Evolutionary conservation across 345 rosid species (phyloP).

Genomic region (Rhizophora mangle): DNA sequence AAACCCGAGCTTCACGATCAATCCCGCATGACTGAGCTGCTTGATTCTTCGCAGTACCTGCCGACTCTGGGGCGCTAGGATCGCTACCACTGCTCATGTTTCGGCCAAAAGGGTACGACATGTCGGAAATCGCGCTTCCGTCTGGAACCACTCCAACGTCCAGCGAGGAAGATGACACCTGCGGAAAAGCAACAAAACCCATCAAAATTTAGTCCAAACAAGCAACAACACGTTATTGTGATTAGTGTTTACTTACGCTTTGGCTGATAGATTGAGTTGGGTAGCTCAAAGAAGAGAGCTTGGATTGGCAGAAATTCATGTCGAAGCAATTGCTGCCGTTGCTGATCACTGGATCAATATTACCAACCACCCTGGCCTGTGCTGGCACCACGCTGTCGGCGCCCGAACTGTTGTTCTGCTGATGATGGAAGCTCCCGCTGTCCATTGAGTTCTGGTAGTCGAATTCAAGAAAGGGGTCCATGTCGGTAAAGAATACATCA

Average conservation of each 20-base stretch:
- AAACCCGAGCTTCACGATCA: slow-evolving; percentile 39
- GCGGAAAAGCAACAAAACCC: not conserved
- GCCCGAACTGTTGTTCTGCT: not conserved
- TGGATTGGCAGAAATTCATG: slow-evolving; percentile 30
- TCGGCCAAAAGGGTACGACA: slow-evolving; percentile 19
- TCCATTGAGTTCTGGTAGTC: slow-evolving; percentile 12
- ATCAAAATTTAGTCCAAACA: not conserved
- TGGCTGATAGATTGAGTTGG: slow-evolving; percentile 34
- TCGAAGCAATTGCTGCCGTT: slow-evolving; percentile 24
- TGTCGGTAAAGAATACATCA: slow-evolving; percentile 18
- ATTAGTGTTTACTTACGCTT: slow-evolving; percentile 21
- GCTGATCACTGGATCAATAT: slow-evolving; percentile 3
- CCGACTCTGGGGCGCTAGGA: slow-evolving; percentile 1
- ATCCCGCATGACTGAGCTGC: slow-evolving; percentile 16
- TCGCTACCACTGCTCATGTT: slow-evolving; percentile 1
- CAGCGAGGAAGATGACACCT: slow-evolving; percentile 38
- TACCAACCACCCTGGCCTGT: slow-evolving; percentile 15
- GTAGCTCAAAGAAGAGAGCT: slow-evolving; percentile 29
- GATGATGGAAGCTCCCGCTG: not conserved
- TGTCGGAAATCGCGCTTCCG: slow-evolving; percentile 28
- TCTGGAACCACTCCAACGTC: slow-evolving; percentile 44
- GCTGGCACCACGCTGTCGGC: slow-evolving; percentile 37
- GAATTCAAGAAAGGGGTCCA: slow-evolving; percentile 29
- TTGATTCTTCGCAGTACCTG: not conserved
- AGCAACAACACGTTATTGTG: not conserved